Conservation (phyloP, 768 basidiomycete species). For the Panaeolus cyanescens region DNA sequence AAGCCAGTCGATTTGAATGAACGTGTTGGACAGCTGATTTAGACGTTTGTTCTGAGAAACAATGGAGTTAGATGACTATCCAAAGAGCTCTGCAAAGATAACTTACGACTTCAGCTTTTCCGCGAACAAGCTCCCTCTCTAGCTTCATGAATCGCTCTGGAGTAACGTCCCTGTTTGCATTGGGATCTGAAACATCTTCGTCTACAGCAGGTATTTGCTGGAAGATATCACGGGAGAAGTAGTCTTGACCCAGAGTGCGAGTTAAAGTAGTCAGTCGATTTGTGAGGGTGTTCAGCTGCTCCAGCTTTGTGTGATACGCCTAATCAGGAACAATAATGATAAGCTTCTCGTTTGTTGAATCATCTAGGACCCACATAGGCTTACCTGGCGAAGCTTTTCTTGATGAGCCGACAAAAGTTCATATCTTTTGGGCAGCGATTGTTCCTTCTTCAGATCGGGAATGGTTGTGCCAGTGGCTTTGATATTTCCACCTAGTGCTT, state of each 20-base stretch:
- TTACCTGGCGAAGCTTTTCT: slow-evolving; percentile 78
- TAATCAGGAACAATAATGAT: slow-evolving; percentile 23
- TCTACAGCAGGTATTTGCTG: slow-evolving; percentile 45
- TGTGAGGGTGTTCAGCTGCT: slow-evolving; percentile 70
- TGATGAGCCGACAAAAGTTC: slow-evolving; percentile 70
- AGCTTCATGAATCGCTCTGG: slow-evolving; percentile 79
- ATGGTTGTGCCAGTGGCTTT: slow-evolving; percentile 67
- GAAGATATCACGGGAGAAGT: slow-evolving; percentile 57
- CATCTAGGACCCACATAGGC: slow-evolving; percentile 50
- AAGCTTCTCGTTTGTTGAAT: not conserved
- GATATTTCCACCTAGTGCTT: slow-evolving; percentile 70
- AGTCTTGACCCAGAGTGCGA: slow-evolving; percentile 61
- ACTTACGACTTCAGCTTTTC: slow-evolving; percentile 85
- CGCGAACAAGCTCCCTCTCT: slow-evolving; percentile 83
- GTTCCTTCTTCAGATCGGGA: slow-evolving; percentile 71
- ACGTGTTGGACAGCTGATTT: slow-evolving; percentile 57
- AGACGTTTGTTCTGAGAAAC: slow-evolving; percentile 64
- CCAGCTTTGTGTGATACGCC: slow-evolving; percentile 78
- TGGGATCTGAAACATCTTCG: slow-evolving; percentile 35
- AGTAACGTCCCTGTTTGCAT: slow-evolving; percentile 67
- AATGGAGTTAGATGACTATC: not conserved
- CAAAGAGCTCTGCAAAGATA: not conserved
- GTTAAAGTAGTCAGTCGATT: slow-evolving; percentile 63
- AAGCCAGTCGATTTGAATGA: slow-evolving; percentile 81
- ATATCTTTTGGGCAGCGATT: slow-evolving; percentile 70